These are phyloP conservation scores for Leishmania amazonensis DNA, from an alignment of 208 protist genomes.

Conservation along the genomic window DNA sequence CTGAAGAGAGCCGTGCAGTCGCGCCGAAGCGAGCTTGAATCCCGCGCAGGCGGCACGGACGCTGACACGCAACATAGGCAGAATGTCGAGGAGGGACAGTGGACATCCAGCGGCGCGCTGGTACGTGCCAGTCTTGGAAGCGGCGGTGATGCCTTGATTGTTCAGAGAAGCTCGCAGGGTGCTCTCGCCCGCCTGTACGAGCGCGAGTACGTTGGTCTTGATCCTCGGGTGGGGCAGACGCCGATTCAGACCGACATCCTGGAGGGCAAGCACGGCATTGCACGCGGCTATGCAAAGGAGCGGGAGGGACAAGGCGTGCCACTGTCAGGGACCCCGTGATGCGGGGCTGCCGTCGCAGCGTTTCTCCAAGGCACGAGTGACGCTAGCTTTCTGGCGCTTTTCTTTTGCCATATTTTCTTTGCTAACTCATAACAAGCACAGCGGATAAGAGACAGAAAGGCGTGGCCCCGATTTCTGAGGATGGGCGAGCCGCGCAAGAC, in stretches of 20 bases:
- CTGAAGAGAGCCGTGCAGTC: constrained; percentile 24
- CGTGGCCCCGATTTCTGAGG: not conserved
- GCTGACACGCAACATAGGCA: not conserved
- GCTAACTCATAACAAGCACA: not conserved
- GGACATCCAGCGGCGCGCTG: constrained; percentile 20
- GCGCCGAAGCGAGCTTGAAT: not conserved
- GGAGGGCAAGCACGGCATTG: constrained; percentile 83
- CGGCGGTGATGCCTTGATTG: constrained; percentile 22
- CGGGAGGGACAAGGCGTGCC: constrained; percentile 23
- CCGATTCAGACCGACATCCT: constrained; percentile 68
- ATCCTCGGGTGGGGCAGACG: constrained; percentile 72
- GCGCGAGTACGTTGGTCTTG: constrained; percentile 77
- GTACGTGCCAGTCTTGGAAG: constrained; percentile 21
- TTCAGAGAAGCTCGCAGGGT: constrained; percentile 32
- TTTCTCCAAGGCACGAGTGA: not conserved
- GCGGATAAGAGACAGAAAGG: not conserved
- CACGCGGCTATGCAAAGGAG: constrained; percentile 73
- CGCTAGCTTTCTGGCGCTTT: not conserved
- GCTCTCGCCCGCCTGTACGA: constrained; percentile 70
- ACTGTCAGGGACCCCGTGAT: constrained; percentile 1
- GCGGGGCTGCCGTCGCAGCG: not conserved
- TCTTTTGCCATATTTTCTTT: not conserved
- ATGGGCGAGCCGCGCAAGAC: not conserved
- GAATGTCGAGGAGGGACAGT: constrained; percentile 10
- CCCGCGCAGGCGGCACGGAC: constrained; percentile 7